Percentiles rank a stretch among this genome's conserved stretches.
Conservation (phyloP, 2,329 filamentous ascomycete genomes). For the Bipolaris oryzae region DNA sequence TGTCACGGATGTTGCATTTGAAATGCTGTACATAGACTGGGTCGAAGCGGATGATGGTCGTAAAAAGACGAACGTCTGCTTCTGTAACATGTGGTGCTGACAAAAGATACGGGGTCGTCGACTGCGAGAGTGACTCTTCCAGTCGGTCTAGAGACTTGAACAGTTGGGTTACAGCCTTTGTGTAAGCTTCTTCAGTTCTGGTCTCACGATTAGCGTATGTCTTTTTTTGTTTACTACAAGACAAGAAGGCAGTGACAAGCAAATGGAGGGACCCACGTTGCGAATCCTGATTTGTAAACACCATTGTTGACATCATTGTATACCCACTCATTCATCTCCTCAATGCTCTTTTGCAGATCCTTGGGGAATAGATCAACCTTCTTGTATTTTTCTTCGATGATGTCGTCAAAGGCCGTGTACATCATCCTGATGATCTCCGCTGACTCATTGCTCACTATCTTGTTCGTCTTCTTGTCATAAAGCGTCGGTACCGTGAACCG, state of each 20-base stretch:
- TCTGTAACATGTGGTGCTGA: constrained; percentile 55
- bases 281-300: constrained; percentile 60
- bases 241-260: neutral
- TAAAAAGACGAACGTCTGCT: constrained; percentile 59
- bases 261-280: constrained; percentile 46
- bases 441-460: constrained; percentile 90
- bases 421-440: constrained; percentile 93
- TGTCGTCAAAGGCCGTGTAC: constrained; percentile 74
- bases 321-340: constrained; percentile 59
- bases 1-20: constrained; percentile 84
- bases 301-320: constrained; percentile 61
- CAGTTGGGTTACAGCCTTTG: constrained; percentile 52
- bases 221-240: neutral
- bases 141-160: constrained; percentile 57
- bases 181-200: constrained; percentile 57
- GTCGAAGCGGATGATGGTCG: constrained; percentile 68
- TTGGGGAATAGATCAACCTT: constrained; percentile 54
- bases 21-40: constrained; percentile 64
- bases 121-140: constrained; percentile 51
- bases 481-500: constrained; percentile 88
- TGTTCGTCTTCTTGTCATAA: constrained; percentile 76
- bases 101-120: constrained; percentile 55
- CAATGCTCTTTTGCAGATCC: constrained; percentile 53
- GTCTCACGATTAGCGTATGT: neutral
- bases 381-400: constrained; percentile 54